Base-by-base conservation (phyloP, 2,329 filamentous ascomycete species). In the Diaporthe capsici region DNA sequence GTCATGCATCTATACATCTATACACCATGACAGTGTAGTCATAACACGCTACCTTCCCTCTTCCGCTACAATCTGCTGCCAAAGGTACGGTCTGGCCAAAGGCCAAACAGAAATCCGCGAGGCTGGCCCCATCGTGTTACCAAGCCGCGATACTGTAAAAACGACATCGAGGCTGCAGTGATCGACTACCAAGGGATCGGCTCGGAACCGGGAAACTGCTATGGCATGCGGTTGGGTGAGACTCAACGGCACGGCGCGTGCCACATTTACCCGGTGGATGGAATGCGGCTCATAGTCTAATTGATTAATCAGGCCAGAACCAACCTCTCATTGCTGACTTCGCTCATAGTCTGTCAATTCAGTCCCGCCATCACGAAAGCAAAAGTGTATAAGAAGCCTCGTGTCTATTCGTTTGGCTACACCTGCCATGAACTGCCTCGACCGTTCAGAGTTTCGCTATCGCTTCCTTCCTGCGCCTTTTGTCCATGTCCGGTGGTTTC, bases 211-310 rank as follows among this genome's bases (percentile, higher is more conserved):
- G 34, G 34, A 17, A 44, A 44, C 60, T 42, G 39, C 47, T 53
- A 12, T 25, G 31, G 47, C 20, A 25, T 28, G 49, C 47, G 28
- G 65, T 53, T 68, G 65, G 65, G 65, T 53, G 65, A 68, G 65
- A 53, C 65, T 55, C 47, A 20, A 31, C 61, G 61, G 65, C 65
- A 68, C 65, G 65, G 65, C 65, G 31, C 65, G 65, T 68, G 65
- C 65, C 65, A 53, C 47, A 53, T 68, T 68, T 68, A 68, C 55
- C 65, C 65, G 65, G 47, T 20, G 31, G 12, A 49, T 39, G 65
- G 65, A 68, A 68, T 68, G 65, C 65, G 65, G 65, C 65, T 68
- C 65, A 53, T 17, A 68, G 47, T 68, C 65, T 68, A 68, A 68
- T 68, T 68, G 31, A 68, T 68, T 53, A 68, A 20, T 7, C 63